Base-by-base conservation (phyloP, 2,329 filamentous ascomycete species). In the Chrysosporium queenslandicum region DNA sequence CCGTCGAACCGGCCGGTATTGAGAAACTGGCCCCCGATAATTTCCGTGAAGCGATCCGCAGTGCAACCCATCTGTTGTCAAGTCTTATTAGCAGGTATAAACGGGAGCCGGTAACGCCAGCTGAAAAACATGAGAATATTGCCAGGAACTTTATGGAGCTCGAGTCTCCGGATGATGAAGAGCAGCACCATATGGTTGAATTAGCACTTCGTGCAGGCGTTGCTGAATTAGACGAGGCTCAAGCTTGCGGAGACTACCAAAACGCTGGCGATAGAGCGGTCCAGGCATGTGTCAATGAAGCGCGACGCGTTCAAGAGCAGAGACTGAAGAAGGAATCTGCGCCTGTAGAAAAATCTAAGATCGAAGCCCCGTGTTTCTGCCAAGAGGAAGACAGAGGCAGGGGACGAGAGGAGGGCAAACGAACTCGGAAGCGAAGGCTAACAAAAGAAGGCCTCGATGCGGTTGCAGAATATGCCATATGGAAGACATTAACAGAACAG, bases 381-480 rank as follows among this genome's bases (percentile, higher is more conserved):
- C 62, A 65, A 34, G 53, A 60, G 16, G 64, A 64, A 7, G 54
- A 66, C n/a, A 61, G 63, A 48, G 57, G 59, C 29, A 41, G 27
- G 11, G 16, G n/a, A 12, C 37, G 27, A 4, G 27, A 8, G 1
- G 21, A 41, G 2, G 36, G 11, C 14, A 18, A 14, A 18, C 12
- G 25, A 6, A 66, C 63, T 3, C 66, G 73, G 43, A 67, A 76
- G 49, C 59, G 80, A 2, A 66, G 70, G 36, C 71, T 55, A 66
- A 1, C 62, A 51, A 74, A 68, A 61, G 78, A 75, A 0, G 85
- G 89, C 62, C 85, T 90, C 63, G 79, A 87, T 52, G 80, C 85
- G 53, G 79, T 89, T 7, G 66, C 90, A 63, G 84, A 88, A 60
- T 88, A 87, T 65, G 77, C 88, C 37, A 86, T 84, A 74, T 85